Percentiles rank a stretch among this genome's conserved stretches.
phyloP scores from a whole-genome alignment of 108 stramenopile genomes.

The Tribonema minus region DNA sequence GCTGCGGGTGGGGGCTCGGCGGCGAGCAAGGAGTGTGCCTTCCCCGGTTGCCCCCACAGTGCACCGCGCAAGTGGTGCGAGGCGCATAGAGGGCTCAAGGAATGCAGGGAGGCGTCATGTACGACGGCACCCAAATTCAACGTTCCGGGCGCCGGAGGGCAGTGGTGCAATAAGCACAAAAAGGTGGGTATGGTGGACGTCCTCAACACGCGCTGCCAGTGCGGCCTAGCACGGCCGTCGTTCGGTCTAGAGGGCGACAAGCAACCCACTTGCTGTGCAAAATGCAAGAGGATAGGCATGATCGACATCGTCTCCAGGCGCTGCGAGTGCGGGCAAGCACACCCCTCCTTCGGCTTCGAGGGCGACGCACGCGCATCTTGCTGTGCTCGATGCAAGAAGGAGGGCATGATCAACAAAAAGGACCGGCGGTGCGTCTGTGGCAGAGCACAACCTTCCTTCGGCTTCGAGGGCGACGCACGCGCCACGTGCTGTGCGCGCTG shows the following conservation, averaged over 20 bases:
- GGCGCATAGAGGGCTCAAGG: background rate
- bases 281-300: background rate
- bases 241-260: background rate
- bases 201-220: background rate
- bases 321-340: background rate
- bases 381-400: background rate
- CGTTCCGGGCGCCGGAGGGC: too few species aligned
- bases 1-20: too few species aligned
- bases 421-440: background rate
- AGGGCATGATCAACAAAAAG: background rate
- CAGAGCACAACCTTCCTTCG: background rate
- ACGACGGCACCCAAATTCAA: too few species aligned
- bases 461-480: too few species aligned
- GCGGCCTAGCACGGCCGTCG: background rate
- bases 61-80: too few species aligned
- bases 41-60: too few species aligned
- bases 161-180: too few species aligned
- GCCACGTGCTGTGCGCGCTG: too few species aligned
- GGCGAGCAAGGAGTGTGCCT: too few species aligned
- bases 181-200: too few species aligned
- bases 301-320: background rate
- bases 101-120: too few species aligned
- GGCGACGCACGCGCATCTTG: too few species aligned
- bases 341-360: background rate
- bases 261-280: background rate